These are phyloP conservation scores for Odontarrhena argentea DNA, from an alignment of 345 rosid species.

Conservation along the genomic window DNA sequence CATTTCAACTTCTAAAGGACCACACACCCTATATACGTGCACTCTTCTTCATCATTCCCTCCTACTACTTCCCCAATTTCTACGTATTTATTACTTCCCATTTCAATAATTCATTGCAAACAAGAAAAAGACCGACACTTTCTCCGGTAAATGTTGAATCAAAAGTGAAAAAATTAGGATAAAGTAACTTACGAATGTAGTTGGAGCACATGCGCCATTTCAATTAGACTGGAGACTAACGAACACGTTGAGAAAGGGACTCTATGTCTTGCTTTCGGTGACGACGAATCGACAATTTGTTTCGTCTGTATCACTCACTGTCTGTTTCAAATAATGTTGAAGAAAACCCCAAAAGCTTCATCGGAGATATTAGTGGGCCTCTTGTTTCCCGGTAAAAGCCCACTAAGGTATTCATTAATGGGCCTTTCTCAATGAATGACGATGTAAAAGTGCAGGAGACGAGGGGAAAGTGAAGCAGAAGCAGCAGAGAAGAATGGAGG, in stretches of 20 bases:
- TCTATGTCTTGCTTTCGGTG: constrained; percentile 32
- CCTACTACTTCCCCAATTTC: neutral
- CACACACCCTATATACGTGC: constrained; percentile 33
- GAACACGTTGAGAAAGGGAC: constrained; percentile 33
- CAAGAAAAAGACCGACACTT: neutral
- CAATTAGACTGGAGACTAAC: constrained; percentile 12
- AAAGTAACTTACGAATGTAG: constrained; percentile 33
- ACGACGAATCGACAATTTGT: constrained; percentile 34
- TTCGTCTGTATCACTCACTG: neutral
- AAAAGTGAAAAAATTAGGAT: neutral
- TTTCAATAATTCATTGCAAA: constrained; percentile 29
- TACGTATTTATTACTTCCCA: constrained; percentile 26
- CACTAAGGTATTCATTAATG: neutral
- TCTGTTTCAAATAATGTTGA: constrained; percentile 33
- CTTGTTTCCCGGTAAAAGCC: neutral
- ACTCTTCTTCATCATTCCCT: constrained; percentile 33
- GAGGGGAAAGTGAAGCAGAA: constrained; percentile 8
- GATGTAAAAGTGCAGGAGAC: neutral
- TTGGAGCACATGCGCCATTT: constrained; percentile 24
- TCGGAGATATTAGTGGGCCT: neutral
- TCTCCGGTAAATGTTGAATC: constrained; percentile 7
- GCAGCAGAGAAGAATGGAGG: constrained; percentile 28
- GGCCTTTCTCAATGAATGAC: constrained; percentile 9
- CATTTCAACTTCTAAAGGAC: constrained; percentile 18
- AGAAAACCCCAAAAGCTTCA: neutral